phyloP scores from a whole-genome alignment of 2,329 filamentous ascomycete genomes.

The Zelopaecilomyces penicillatus region DNA sequence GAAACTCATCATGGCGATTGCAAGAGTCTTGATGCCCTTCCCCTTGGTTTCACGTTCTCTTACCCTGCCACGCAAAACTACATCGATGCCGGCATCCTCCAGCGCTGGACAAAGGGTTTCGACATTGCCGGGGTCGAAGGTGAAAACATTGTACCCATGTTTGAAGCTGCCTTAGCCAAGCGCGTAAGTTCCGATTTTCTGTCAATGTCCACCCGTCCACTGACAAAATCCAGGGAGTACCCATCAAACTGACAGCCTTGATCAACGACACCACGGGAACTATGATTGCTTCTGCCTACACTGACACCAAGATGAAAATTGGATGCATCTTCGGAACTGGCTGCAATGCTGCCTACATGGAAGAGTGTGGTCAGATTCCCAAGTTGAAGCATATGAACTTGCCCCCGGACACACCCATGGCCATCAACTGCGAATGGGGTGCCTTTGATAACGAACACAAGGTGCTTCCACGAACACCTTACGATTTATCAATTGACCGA shows the following conservation, averaged over 20 bases:
- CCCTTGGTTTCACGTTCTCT: conserved; percentile 91
- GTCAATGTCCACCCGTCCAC: conserved; percentile 8
- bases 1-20: conserved; percentile 71
- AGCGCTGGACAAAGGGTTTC: conserved; percentile 97
- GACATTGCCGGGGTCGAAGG: conserved; percentile 90
- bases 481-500: conserved; percentile 81
- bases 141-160: conserved; percentile 79
- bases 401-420: conserved; percentile 74
- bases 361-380: conserved; percentile 80
- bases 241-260: conserved; percentile 84
- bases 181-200: conserved; percentile 21
- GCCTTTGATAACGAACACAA: conserved; percentile 92
- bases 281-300: conserved; percentile 92
- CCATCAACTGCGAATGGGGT: conserved; percentile 97
- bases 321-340: conserved; percentile 98
- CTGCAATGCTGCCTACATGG: conserved; percentile 98
- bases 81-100: conserved; percentile 85
- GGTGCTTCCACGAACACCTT: conserved; percentile 76
- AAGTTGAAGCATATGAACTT: conserved; percentile 91
- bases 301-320: conserved; percentile 85
- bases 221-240: conserved; percentile 57
- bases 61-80: conserved; percentile 91
- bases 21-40: conserved; percentile 54
- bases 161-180: conserved; percentile 68
- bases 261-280: conserved; percentile 99